Conservation (phyloP, 331 rosid genomes). For the Malus hybrid region DNA sequence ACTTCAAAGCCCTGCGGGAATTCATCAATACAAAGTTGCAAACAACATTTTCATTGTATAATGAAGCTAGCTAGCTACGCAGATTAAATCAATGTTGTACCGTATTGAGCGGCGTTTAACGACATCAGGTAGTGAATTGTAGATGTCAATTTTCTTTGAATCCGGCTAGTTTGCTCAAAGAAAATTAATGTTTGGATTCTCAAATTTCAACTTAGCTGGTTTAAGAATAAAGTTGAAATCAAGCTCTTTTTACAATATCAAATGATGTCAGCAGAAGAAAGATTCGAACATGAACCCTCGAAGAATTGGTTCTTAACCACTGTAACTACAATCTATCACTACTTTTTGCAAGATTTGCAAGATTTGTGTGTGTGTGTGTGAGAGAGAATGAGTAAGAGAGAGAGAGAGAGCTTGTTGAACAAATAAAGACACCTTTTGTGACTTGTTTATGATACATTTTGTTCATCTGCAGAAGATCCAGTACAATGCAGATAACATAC, state of each 20-base stretch:
- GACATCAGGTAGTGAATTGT: neutral
- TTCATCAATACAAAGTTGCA: neutral
- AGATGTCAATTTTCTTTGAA: no score
- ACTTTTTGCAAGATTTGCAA: neutral
- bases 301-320: neutral
- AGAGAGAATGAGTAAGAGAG: no score
- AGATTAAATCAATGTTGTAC: neutral
- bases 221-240: neutral
- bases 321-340: neutral
- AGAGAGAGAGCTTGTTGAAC: neutral
- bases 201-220: neutral
- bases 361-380: neutral
- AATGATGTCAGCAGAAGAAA: neutral
- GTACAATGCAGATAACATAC: neutral
- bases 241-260: neutral
- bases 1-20: slow-evolving; percentile 37
- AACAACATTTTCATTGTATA: no score
- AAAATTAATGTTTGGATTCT: neutral
- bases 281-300: neutral
- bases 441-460: neutral
- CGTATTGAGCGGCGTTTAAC: neutral
- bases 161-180: neutral
- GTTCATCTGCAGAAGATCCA: neutral
- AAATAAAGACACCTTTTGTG: neutral
- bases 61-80: no score